Evolutionary conservation across 73 alveolate genomes (phyloP), one percentile per base, ranked within the genome.

Genomic region (Paramecium bursaria): DNA sequence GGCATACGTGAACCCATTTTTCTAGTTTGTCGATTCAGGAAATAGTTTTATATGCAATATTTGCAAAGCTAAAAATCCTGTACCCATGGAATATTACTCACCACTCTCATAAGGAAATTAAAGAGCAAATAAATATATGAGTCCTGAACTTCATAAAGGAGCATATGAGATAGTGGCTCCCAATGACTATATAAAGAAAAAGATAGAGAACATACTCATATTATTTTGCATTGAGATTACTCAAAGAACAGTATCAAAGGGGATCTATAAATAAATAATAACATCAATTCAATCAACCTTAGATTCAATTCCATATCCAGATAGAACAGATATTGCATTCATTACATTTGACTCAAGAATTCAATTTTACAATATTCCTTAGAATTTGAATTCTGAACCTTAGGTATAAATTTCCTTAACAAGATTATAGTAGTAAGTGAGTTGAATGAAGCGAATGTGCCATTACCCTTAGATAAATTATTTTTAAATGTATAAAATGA

Each of bases 121-220:
- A n/a, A 61, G 96, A 74, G 90, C 91, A 3, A 94, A 91, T 75
- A 87, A 74, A 85, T 17, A 21, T n/a, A 39, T 55, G 17, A 74
- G 94, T 26, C 94, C 92, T 48, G 97, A 92, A 74, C 76, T 92
- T 29, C 50, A 60, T 17, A 87, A 46, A 50, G 97, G 95, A 4
- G 82, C 91, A 22, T 92, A 92, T 75, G 97, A 92, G 50, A 90
- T 92, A 55, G 53, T 46, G 19, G 97, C 94, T 9, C 94, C 94
- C 5, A 57, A 88, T 25, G 21, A 75, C 22, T 92, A 92, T 61
- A 26, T 74, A 13, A 79, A 79, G 73, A 79, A 79, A 51, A 61
- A 79, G 42, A 54, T 79, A 9, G 44, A 60, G 35, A 61, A 73
- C 25, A 90, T 82, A 10, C 46, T 49, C 13, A 90, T 75, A 47